phyloP scores from a whole-genome alignment of 345 rosid genomes.

The Melaleuca alternifolia region DNA sequence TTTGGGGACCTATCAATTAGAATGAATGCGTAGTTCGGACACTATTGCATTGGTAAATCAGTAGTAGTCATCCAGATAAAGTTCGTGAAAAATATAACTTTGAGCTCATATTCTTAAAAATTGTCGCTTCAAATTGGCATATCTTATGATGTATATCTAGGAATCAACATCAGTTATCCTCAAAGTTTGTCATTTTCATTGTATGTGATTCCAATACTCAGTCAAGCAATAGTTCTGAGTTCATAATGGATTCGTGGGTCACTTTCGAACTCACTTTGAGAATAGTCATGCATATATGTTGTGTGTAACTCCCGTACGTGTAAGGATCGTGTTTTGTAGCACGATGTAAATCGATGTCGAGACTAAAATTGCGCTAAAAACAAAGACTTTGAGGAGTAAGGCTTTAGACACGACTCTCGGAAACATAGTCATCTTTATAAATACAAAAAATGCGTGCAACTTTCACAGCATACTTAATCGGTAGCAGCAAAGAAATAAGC shows the following conservation, averaged over 20 bases:
- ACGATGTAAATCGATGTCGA: not conserved
- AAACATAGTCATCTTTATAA: not conserved
- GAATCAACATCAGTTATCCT: not conserved
- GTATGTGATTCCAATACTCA: not conserved
- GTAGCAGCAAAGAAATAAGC: not conserved
- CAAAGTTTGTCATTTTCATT: not conserved
- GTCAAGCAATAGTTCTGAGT: not conserved
- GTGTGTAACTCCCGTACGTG: accelerated
- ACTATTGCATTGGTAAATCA: not conserved
- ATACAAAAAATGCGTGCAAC: not conserved
- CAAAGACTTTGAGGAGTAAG: not conserved
- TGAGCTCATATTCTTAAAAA: not conserved
- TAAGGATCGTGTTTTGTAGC: not conserved
- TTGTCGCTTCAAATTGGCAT: not conserved
- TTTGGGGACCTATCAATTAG: not conserved
- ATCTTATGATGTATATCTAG: not conserved
- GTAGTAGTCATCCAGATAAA: not conserved
- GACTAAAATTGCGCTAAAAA: not conserved
- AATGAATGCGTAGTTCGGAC: not conserved
- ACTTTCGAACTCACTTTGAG: not conserved
- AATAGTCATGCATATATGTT: not conserved
- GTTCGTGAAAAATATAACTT: not conserved
- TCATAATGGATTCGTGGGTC: not conserved
- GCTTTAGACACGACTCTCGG: not conserved
- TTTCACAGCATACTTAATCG: not conserved